phyloP scores from a whole-genome alignment of 2,329 filamentous ascomycete genomes.

The Scortechinia acanthostroma region DNA sequence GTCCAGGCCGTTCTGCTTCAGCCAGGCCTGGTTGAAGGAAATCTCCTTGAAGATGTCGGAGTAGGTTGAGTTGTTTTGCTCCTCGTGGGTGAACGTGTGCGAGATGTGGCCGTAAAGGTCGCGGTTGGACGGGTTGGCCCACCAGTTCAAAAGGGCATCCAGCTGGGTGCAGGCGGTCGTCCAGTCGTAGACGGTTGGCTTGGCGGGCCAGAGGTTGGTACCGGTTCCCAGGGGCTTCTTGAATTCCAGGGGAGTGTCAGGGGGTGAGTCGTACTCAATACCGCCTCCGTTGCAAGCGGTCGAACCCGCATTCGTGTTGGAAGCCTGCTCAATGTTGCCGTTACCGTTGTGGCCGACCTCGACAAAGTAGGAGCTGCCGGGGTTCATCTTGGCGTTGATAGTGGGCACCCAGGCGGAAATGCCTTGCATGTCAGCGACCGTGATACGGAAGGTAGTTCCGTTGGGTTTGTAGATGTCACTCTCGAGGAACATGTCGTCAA shows the following conservation, averaged over 20 bases:
- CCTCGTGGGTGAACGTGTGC: slow-evolving; percentile 54
- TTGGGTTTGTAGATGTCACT: slow-evolving; percentile 37
- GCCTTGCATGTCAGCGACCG: slow-evolving; percentile 33
- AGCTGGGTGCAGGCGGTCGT: slow-evolving; percentile 35
- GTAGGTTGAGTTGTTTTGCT: slow-evolving; percentile 53
- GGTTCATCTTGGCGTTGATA: slow-evolving; percentile 35
- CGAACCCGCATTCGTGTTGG: slow-evolving; percentile 34
- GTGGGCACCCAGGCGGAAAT: slow-evolving; percentile 31
- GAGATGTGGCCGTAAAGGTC: slow-evolving; percentile 50
- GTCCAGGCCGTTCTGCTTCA: slow-evolving; percentile 40
- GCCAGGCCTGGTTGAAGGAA: slow-evolving; percentile 50
- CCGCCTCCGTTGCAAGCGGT: slow-evolving; percentile 26
- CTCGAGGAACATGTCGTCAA: slow-evolving; percentile 55
- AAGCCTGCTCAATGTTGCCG: slow-evolving; percentile 39
- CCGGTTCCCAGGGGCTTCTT: slow-evolving; percentile 39
- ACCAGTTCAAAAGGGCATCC: slow-evolving; percentile 45
- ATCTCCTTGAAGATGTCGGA: slow-evolving; percentile 47
- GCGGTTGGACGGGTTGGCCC: slow-evolving; percentile 33
- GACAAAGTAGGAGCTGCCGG: slow-evolving; percentile 40
- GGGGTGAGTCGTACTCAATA: slow-evolving; percentile 34
- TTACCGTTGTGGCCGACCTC: slow-evolving; percentile 45
- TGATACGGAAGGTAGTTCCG: slow-evolving; percentile 38
- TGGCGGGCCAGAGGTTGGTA: slow-evolving; percentile 35
- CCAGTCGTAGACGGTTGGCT: slow-evolving; percentile 43
- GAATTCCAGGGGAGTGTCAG: slow-evolving; percentile 34